phyloP scores from a whole-genome alignment of 202 grass and related monocot species.

The Cymbopogon flexuosus region DNA sequence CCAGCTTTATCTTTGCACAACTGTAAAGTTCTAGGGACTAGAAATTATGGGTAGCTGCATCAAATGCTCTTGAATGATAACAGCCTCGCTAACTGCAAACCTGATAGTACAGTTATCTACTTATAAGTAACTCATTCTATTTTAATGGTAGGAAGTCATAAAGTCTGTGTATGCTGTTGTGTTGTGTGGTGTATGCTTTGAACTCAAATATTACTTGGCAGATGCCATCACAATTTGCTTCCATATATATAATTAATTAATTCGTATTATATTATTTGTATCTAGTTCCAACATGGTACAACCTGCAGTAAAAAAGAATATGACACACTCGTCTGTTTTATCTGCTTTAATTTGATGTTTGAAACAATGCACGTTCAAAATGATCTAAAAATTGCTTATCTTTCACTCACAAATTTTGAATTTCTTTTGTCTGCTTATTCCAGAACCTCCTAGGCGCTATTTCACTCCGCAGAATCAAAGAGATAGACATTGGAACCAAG shows the following conservation, averaged over 20 bases:
- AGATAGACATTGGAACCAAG: slow-evolving; percentile 46
- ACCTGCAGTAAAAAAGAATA: background rate
- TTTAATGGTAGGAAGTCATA: slow-evolving; percentile 4
- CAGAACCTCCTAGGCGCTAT: slow-evolving; percentile 83
- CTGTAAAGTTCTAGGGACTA: slow-evolving; percentile 8
- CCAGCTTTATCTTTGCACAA: background rate
- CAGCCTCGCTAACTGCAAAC: background rate
- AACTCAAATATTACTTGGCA: background rate
- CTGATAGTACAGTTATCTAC: background rate
- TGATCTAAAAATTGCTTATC: slow-evolving; percentile 11
- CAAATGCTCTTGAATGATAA: background rate
- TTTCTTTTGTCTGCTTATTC: slow-evolving; percentile 31
- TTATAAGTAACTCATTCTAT: too few species aligned
- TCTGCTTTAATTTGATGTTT: background rate
- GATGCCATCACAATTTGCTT: background rate
- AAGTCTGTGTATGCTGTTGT: background rate
- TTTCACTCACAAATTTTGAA: background rate
- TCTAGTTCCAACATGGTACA: background rate
- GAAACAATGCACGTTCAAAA: background rate
- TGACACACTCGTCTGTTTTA: background rate
- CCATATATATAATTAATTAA: background rate
- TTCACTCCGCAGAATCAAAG: slow-evolving; percentile 81
- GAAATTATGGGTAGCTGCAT: background rate
- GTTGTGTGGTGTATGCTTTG: background rate
- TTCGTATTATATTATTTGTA: background rate